phyloP scores from a whole-genome alignment of 73 alveolate genomes.

The Blepharisma japonicum region DNA sequence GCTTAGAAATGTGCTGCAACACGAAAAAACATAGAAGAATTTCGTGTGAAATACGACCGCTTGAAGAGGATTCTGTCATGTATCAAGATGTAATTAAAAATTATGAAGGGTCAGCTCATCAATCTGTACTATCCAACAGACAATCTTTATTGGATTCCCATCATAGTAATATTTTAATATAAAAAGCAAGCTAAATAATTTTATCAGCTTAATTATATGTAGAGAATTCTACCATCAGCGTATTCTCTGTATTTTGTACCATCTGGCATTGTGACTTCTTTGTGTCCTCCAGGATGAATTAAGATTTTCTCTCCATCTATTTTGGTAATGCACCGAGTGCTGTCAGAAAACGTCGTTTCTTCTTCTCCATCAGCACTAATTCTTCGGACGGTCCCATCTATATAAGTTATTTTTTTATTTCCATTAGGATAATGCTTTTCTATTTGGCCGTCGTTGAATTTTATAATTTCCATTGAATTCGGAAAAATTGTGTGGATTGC shows the following conservation, averaged over 20 bases:
- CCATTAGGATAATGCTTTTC: slow-evolving; percentile 88
- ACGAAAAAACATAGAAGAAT: neutral
- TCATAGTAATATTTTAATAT: too few species aligned
- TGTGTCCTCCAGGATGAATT: slow-evolving; percentile 27
- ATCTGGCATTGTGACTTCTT: slow-evolving; percentile 3
- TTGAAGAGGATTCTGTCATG: neutral
- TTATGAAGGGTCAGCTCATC: neutral
- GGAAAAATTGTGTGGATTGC: slow-evolving; percentile 81
- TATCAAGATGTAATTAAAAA: neutral
- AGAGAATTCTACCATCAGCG: too few species aligned
- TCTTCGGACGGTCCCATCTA: slow-evolving; percentile 78
- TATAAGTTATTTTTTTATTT: slow-evolving; percentile 77
- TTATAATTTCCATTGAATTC: slow-evolving; percentile 72
- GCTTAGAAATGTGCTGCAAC: slow-evolving; percentile 1
- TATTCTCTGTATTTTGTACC: neutral
- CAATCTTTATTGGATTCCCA: too few species aligned
- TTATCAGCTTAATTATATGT: too few species aligned
- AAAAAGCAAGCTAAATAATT: too few species aligned
- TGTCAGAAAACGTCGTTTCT: slow-evolving; percentile 79
- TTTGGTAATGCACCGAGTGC: slow-evolving; percentile 36
- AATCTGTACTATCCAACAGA: too few species aligned
- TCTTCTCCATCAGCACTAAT: slow-evolving; percentile 79
- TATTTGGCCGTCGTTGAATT: slow-evolving; percentile 69
- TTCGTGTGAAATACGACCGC: neutral
- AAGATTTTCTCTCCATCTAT: neutral